A percentile compares a stretch with the other conserved stretches of the same genome.
phyloP scores from a whole-genome alignment of 805 yeast species.

The Kluyveromyces lactis region DNA sequence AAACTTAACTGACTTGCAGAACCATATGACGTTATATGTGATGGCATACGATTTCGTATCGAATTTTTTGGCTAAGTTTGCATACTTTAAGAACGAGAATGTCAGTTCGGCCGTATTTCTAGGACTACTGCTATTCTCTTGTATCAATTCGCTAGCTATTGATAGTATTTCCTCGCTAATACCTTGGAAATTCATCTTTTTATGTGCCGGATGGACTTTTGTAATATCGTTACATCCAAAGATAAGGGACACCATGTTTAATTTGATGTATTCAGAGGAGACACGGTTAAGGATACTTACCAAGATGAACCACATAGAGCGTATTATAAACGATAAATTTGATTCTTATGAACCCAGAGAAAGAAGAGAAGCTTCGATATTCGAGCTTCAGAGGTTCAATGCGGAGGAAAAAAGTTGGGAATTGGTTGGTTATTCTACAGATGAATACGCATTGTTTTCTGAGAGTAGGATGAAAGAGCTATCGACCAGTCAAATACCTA shows the following conservation, averaged over 20 bases:
- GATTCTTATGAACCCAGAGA: slow-evolving; percentile 35
- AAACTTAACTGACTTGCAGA: slow-evolving; percentile 78
- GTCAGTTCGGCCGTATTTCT: slow-evolving; percentile 47
- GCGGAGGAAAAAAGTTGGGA: slow-evolving; percentile 51
- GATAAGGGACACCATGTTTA: slow-evolving; percentile 39
- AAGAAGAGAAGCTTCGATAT: slow-evolving; percentile 50
- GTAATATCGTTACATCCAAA: slow-evolving; percentile 44
- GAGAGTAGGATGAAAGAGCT: slow-evolving; percentile 29
- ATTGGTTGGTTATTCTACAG: slow-evolving; percentile 47
- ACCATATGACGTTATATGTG: slow-evolving; percentile 63
- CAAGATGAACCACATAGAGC: slow-evolving; percentile 42
- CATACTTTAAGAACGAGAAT: slow-evolving; percentile 56
- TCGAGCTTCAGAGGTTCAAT: slow-evolving; percentile 53
- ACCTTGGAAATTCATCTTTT: slow-evolving; percentile 32
- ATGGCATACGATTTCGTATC: slow-evolving; percentile 49
- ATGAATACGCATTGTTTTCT: slow-evolving; percentile 45
- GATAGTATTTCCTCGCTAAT: slow-evolving; percentile 22
- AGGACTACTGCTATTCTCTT: slow-evolving; percentile 25
- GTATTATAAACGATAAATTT: slow-evolving; percentile 32
- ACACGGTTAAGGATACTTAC: slow-evolving; percentile 46
- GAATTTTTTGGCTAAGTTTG: slow-evolving; percentile 43
- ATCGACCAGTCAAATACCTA: slow-evolving; percentile 13
- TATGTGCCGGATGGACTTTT: slow-evolving; percentile 43
- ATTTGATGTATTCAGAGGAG: slow-evolving; percentile 51
- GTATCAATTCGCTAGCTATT: slow-evolving; percentile 25